phyloP scores from a whole-genome alignment of 768 basidiomycete genomes.

The Exidia glandulosa region DNA sequence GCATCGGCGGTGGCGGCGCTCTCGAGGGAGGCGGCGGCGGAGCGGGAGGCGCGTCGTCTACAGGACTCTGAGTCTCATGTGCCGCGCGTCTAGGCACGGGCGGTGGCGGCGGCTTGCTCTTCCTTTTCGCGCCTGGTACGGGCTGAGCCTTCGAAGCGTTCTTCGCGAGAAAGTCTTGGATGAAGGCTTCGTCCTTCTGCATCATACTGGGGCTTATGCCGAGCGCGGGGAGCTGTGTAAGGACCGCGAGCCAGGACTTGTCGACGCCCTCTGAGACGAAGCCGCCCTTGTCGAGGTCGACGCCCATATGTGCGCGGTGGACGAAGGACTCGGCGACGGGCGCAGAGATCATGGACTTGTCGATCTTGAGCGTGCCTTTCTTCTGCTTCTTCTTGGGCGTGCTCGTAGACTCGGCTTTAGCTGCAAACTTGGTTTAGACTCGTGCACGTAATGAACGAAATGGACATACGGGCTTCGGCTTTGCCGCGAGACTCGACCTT shows the following conservation, averaged over 20 bases:
- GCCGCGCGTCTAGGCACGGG: constrained; percentile 19
- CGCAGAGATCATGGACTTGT: constrained; percentile 86
- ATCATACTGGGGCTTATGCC: constrained; percentile 65
- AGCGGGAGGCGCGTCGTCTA: constrained; percentile 14
- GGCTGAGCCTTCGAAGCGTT: constrained; percentile 22
- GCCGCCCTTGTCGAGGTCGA: constrained; percentile 58
- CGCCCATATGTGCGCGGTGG: constrained; percentile 94
- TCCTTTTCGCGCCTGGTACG: constrained; percentile 29
- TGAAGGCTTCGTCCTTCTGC: constrained; percentile 74
- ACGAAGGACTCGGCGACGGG: constrained; percentile 71
- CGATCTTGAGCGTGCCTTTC: constrained; percentile 58
- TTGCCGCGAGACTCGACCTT: constrained; percentile 63
- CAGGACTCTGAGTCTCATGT: constrained; percentile 11
- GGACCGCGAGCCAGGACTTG: constrained; percentile 72
- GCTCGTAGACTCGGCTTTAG: constrained; percentile 35
- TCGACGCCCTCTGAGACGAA: constrained; percentile 84
- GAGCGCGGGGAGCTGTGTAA: constrained; percentile 45
- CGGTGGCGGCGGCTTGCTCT: constrained; percentile 28
- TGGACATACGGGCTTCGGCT: constrained; percentile 37
- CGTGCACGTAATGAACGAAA: neutral
- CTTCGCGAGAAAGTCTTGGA: constrained; percentile 62
- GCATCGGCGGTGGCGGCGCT: neutral
- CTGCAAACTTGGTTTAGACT: constrained; percentile 8
- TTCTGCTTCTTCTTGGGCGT: constrained; percentile 40
- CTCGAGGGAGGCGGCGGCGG: constrained; percentile 12